Conservation (phyloP, 2,329 filamentous ascomycete species). For the Cercospora nicotianae region DNA sequence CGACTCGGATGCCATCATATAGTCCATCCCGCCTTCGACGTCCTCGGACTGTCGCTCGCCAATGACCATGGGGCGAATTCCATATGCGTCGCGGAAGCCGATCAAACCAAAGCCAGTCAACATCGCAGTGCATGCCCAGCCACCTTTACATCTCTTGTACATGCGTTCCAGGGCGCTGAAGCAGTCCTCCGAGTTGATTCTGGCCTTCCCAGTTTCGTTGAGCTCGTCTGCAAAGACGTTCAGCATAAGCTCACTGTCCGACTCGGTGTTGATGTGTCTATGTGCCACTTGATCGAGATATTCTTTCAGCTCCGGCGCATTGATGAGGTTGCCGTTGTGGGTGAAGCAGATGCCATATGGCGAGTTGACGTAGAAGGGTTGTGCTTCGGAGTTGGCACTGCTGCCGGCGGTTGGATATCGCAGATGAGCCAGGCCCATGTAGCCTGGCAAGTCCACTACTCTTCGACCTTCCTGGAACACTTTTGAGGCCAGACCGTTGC, state of each 20-base stretch:
- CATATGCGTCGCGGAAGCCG: constrained; percentile 75
- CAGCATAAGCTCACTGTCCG: constrained; percentile 81
- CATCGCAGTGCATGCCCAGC: constrained; percentile 80
- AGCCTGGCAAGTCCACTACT: constrained; percentile 73
- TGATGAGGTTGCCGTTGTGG: constrained; percentile 88
- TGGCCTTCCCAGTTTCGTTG: constrained; percentile 75
- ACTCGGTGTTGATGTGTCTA: constrained; percentile 87
- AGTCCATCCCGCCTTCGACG: constrained; percentile 64
- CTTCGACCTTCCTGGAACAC: constrained; percentile 80
- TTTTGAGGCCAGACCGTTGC: constrained; percentile 80
- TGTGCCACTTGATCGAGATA: constrained; percentile 77
- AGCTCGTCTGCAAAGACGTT: constrained; percentile 86
- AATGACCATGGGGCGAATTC: constrained; percentile 78
- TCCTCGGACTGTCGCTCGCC: constrained; percentile 61
- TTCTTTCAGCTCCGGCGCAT: constrained; percentile 66
- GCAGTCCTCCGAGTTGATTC: constrained; percentile 75
- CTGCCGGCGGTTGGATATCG: constrained; percentile 89
- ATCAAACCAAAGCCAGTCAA: constrained; percentile 78
- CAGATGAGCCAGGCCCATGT: constrained; percentile 82
- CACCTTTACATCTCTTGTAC: constrained; percentile 71
- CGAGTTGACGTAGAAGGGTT: constrained; percentile 88
- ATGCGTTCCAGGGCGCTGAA: constrained; percentile 71
- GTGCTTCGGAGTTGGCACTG: constrained; percentile 78
- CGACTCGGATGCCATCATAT: constrained; percentile 89
- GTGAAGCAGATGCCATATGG: constrained; percentile 80